Evolutionary conservation across 768 basidiomycete species (phyloP).

Genomic region (Tylopilus sp.): DNA sequence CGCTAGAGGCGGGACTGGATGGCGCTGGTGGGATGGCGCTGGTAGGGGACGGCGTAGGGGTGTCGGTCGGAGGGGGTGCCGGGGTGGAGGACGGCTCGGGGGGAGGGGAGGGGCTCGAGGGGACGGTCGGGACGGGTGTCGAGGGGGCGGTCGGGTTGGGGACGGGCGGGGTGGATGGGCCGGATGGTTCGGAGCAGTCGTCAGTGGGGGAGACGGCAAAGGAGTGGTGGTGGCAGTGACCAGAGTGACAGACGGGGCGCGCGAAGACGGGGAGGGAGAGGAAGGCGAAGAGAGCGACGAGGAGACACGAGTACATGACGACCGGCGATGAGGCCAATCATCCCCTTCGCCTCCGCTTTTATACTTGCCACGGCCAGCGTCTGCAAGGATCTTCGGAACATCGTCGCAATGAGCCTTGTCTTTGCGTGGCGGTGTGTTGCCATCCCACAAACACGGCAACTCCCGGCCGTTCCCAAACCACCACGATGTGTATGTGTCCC

Average conservation of each 20-base stretch:
- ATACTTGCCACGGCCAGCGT: too few species aligned
- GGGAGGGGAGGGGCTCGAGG: too few species aligned
- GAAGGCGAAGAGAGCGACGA: constrained; percentile 58
- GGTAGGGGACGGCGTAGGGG: neutral
- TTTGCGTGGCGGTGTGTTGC: neutral
- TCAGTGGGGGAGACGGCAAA: neutral
- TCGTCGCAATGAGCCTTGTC: neutral
- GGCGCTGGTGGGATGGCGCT: neutral
- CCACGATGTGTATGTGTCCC: constrained; percentile 25
- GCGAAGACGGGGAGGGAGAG: constrained; percentile 52
- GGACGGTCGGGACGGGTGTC: neutral
- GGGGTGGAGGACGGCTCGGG: too few species aligned
- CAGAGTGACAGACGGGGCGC: neutral
- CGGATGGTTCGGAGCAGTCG: neutral
- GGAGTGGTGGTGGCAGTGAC: neutral
- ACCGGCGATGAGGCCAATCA: neutral
- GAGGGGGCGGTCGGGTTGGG: neutral
- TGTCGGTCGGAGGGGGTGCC: too few species aligned
- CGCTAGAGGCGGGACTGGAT: neutral
- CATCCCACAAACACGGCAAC: neutral
- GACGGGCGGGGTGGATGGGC: neutral
- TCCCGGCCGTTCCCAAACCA: constrained; percentile 2
- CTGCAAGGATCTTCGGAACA: too few species aligned
- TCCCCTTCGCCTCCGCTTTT: too few species aligned
- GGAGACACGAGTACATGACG: constrained; percentile 35